Conservation (phyloP, 2,329 filamentous ascomycete genomes). For the Trichoderma pleuroti region DNA sequence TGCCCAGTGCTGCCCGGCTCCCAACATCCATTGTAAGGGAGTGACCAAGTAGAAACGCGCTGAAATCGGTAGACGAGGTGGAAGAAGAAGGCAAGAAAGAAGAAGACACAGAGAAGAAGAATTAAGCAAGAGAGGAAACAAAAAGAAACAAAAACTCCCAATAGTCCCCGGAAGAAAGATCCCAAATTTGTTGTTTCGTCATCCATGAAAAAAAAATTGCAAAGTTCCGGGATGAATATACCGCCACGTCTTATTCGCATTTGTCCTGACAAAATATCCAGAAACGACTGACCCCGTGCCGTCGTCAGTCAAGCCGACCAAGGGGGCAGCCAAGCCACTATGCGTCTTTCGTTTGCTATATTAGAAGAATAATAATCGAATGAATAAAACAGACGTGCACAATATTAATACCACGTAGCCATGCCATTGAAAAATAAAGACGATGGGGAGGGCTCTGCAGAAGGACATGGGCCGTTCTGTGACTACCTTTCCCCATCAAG, state of each 20-base stretch:
- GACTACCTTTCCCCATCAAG: background rate
- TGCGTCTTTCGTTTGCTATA: constrained; percentile 4
- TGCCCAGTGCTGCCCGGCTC: constrained; percentile 14
- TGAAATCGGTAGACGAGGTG: background rate
- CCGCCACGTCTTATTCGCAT: background rate
- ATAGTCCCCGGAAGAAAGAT: background rate
- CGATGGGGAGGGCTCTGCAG: background rate
- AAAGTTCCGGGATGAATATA: background rate
- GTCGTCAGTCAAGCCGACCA: background rate
- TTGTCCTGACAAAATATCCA: constrained; percentile 20
- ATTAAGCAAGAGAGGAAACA: constrained; percentile 15
- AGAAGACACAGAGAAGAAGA: constrained; percentile 12
- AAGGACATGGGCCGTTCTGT: background rate
- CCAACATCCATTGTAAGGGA: constrained; percentile 16
- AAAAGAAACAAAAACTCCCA: constrained; percentile 8
- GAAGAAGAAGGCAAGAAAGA: background rate
- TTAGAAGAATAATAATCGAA: constrained; percentile 8
- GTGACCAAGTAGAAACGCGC: constrained; percentile 16
- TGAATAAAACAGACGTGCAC: background rate
- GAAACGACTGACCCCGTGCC: constrained; percentile 11
- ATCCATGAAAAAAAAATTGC: constrained; percentile 12
- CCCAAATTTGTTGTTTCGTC: constrained; percentile 14
- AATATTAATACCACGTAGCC: constrained; percentile 1
- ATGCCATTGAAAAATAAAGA: background rate
- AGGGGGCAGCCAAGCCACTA: background rate